Percentiles rank a stretch among this genome's conserved stretches.
Evolutionary conservation across 805 yeast genomes (phyloP).

Genomic region (Pichia rugopelliculosa): DNA sequence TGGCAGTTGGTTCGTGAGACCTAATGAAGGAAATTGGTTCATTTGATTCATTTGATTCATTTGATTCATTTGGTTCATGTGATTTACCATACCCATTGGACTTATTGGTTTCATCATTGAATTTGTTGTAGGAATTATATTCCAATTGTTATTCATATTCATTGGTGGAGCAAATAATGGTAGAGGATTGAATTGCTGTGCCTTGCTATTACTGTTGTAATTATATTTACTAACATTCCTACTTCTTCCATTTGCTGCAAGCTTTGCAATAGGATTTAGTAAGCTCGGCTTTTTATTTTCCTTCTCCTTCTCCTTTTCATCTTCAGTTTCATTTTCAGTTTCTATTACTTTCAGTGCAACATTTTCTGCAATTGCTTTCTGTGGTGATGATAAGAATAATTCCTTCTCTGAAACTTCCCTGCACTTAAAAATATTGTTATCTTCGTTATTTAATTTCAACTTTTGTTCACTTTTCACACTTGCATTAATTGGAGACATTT

Average conservation of each 20-base stretch:
- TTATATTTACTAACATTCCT: too few relatives aligned
- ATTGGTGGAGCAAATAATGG: background rate
- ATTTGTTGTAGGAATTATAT: background rate
- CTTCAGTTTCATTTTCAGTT: background rate
- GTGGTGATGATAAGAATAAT: background rate
- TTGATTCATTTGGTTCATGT: background rate
- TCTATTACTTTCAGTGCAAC: constrained; percentile 1
- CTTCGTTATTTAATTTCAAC: too few relatives aligned
- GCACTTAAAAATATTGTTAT: too few relatives aligned
- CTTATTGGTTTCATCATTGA: background rate
- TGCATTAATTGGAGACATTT: too few relatives aligned
- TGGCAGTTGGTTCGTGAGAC: background rate
- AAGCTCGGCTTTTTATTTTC: background rate
- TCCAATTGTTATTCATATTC: background rate
- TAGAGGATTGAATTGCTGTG: background rate
- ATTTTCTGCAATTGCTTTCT: background rate
- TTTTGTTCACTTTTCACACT: too few relatives aligned
- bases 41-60: background rate
- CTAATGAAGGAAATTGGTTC: background rate
- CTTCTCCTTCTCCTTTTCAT: background rate
- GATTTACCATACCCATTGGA: background rate
- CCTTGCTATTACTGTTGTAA: background rate
- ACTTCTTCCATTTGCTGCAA: background rate
- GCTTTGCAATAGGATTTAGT: background rate
- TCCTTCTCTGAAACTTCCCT: too few relatives aligned